Evolutionary conservation across 371 early-diverging fungal species (phyloP).

Genomic region (Mucor racemosus): DNA sequence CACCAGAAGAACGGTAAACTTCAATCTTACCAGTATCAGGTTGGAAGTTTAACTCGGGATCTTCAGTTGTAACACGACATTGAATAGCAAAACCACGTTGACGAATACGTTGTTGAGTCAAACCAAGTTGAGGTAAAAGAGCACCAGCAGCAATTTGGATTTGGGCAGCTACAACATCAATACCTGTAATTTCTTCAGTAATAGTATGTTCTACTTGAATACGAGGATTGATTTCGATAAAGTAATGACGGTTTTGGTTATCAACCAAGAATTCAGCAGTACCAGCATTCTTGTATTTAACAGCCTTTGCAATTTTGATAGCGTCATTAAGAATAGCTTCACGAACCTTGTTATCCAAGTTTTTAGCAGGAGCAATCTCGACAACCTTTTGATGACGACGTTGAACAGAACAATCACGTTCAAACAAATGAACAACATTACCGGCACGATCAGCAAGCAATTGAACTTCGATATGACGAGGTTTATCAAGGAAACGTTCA

Average conservation of each 20-base stretch:
- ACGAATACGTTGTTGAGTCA: slow-evolving; percentile 79
- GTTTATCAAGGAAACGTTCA: slow-evolving; percentile 89
- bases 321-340: slow-evolving; percentile 86
- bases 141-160: slow-evolving; percentile 91
- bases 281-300: slow-evolving; percentile 93
- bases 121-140: slow-evolving; percentile 71
- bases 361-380: slow-evolving; percentile 90
- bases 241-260: slow-evolving; percentile 84
- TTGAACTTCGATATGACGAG: slow-evolving; percentile 97
- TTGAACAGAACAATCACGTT: slow-evolving; percentile 98
- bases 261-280: slow-evolving; percentile 98
- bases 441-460: slow-evolving; percentile 88
- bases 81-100: slow-evolving; percentile 90
- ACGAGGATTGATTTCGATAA: slow-evolving; percentile 96
- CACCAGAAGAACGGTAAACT: slow-evolving; percentile 86
- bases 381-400: slow-evolving; percentile 97
- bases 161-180: slow-evolving; percentile 91
- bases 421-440: slow-evolving; percentile 87
- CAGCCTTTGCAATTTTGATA: slow-evolving; percentile 83
- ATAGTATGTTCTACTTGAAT: slow-evolving; percentile 92
- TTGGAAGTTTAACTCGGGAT: slow-evolving; percentile 84
- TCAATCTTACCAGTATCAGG: slow-evolving; percentile 95
- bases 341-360: slow-evolving; percentile 65
- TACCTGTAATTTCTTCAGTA: slow-evolving; percentile 94
- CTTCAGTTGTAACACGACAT: slow-evolving; percentile 95